Evolutionary conservation across 805 yeast genomes (phyloP).

Genomic region (Myxozyma mucilagina): DNA sequence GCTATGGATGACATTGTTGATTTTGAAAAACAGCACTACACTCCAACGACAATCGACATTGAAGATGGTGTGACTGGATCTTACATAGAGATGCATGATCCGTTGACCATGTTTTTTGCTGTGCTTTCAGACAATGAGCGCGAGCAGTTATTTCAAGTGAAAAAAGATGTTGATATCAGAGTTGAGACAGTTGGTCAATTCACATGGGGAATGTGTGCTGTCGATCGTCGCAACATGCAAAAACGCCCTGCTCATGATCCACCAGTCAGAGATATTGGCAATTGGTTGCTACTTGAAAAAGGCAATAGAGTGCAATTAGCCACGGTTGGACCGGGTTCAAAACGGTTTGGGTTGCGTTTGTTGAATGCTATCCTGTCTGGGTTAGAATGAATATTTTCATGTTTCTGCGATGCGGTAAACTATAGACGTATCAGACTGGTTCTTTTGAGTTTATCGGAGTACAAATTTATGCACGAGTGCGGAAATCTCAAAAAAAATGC

Average conservation of each 20-base stretch:
- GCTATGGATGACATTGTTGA: constrained; percentile 24
- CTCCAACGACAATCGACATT: constrained; percentile 4
- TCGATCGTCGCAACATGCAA: constrained; percentile 40
- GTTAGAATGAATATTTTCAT: neutral
- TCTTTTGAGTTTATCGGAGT: no score
- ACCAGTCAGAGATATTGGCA: constrained; percentile 25
- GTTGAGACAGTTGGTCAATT: constrained; percentile 45
- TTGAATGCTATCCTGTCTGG: constrained; percentile 28
- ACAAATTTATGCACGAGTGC: no score
- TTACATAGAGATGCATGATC: constrained; percentile 42
- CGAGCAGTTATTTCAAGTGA: constrained; percentile 10
- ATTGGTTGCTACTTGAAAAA: constrained; percentile 33
- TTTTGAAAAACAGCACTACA: constrained; percentile 19
- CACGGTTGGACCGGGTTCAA: constrained; percentile 32
- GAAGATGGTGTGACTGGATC: constrained; percentile 22
- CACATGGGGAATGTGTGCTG: constrained; percentile 42
- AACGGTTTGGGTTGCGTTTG: constrained; percentile 30
- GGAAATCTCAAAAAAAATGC: no score
- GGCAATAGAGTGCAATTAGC: constrained; percentile 36
- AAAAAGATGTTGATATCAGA: constrained; percentile 39
- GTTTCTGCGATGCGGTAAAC: no score
- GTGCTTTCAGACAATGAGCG: constrained; percentile 27
- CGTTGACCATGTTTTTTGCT: constrained; percentile 44
- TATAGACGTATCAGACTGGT: no score
- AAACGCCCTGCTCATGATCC: constrained; percentile 28